Evolutionary conservation across 345 rosid genomes (phyloP).

Genomic region (Melaleuca alternifolia): DNA sequence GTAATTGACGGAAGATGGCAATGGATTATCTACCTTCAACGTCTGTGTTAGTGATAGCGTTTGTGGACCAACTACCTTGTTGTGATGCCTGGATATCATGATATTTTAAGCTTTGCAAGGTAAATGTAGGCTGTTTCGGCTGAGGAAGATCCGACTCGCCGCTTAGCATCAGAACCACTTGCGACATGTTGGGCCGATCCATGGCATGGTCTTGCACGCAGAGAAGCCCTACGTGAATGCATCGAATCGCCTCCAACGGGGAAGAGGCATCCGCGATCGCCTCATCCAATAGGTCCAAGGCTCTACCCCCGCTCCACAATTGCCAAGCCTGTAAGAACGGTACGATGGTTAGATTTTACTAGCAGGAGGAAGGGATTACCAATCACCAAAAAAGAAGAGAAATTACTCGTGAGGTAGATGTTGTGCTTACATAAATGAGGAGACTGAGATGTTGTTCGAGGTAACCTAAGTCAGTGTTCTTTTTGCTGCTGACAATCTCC

Average conservation of each 20-base stretch:
- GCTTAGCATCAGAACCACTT: neutral
- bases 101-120: neutral
- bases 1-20: neutral
- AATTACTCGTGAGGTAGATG: neutral
- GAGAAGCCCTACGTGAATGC: constrained; percentile 14
- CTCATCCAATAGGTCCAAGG: neutral
- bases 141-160: neutral
- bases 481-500: constrained; percentile 7
- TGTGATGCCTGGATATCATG: neutral
- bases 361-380: neutral
- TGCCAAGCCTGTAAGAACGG: neutral
- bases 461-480: neutral
- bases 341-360: neutral
- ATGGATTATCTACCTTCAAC: neutral
- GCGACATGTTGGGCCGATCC: constrained; percentile 17
- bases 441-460: neutral
- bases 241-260: neutral
- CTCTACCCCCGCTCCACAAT: neutral
- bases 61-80: neutral
- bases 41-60: neutral
- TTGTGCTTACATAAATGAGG: neutral
- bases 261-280: neutral
- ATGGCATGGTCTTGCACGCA: constrained; percentile 16
- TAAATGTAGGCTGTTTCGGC: neutral
- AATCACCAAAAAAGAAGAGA: neutral